Conservation (phyloP, 2,329 filamentous ascomycete species). For the Fusarium sp. region DNA sequence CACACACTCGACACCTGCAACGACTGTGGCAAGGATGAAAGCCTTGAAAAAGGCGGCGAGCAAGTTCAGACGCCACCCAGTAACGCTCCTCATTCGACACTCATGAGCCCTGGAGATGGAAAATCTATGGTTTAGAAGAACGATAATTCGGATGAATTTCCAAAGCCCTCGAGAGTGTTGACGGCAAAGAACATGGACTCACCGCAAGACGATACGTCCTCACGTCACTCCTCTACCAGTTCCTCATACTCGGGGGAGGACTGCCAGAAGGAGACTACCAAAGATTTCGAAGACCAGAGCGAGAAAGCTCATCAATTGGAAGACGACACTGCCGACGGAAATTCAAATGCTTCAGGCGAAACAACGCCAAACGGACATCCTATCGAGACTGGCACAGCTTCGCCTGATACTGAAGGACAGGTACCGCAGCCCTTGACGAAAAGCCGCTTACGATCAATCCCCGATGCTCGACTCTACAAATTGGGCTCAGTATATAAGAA, state of each 20-base stretch:
- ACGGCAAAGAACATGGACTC: neutral
- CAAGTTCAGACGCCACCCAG: neutral
- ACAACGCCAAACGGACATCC: neutral
- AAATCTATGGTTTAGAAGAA: conserved; percentile 33
- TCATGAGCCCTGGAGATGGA: conserved; percentile 20
- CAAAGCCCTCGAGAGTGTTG: conserved; percentile 15
- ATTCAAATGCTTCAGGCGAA: neutral
- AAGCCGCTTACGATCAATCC: conserved; percentile 19
- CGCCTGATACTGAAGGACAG: neutral
- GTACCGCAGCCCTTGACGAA: conserved; percentile 28
- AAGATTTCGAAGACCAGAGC: neutral
- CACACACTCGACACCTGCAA: neutral
- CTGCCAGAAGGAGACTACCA: neutral
- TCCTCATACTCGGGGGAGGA: neutral
- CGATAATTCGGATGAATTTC: neutral
- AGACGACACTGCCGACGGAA: neutral
- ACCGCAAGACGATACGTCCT: neutral
- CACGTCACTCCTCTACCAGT: neutral
- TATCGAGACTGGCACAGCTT: neutral
- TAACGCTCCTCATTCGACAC: conserved; percentile 17
- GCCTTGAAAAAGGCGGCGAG: neutral
- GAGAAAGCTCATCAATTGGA: neutral
- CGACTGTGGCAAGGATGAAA: neutral
- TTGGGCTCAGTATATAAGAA: conserved; percentile 13
- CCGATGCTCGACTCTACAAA: conserved; percentile 27